phyloP scores from a whole-genome alignment of 2,329 filamentous ascomycete species.

The Venturia asperata region DNA sequence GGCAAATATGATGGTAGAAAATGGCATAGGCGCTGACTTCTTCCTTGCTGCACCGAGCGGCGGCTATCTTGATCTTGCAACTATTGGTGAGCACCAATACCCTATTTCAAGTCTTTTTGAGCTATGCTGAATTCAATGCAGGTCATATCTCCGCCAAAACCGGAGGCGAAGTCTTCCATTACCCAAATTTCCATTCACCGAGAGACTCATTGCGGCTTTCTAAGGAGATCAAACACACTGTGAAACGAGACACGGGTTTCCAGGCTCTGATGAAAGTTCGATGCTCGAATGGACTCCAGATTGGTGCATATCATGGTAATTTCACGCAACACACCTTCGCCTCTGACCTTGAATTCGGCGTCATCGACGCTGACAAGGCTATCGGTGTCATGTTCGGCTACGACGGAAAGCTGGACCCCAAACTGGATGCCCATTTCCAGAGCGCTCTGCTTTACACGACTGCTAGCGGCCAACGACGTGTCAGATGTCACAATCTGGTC shows the following conservation, averaged over 20 bases:
- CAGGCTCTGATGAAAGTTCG: conserved; percentile 97
- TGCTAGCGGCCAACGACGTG: conserved; percentile 76
- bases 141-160: conserved; percentile 79
- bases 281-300: conserved; percentile 91
- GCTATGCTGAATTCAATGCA: conserved; percentile 21
- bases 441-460: conserved; percentile 92
- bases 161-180: conserved; percentile 95
- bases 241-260: conserved; percentile 86
- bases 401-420: conserved; percentile 94
- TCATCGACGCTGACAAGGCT: conserved; percentile 89
- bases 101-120: neutral
- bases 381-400: conserved; percentile 87
- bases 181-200: conserved; percentile 87
- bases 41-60: conserved; percentile 88
- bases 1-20: conserved; percentile 78
- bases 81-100: conserved; percentile 59
- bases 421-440: conserved; percentile 96
- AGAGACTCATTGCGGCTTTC: conserved; percentile 79
- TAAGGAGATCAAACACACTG: conserved; percentile 76
- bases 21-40: conserved; percentile 84
- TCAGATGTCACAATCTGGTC: conserved; percentile 88
- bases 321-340: conserved; percentile 94
- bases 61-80: conserved; percentile 87
- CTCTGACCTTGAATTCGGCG: conserved; percentile 87
- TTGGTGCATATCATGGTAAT: conserved; percentile 90